A percentile compares a stretch with the other conserved stretches of the same genome.
Evolutionary conservation across 805 yeast species (phyloP).

Genomic region (Yarrowia sp.): DNA sequence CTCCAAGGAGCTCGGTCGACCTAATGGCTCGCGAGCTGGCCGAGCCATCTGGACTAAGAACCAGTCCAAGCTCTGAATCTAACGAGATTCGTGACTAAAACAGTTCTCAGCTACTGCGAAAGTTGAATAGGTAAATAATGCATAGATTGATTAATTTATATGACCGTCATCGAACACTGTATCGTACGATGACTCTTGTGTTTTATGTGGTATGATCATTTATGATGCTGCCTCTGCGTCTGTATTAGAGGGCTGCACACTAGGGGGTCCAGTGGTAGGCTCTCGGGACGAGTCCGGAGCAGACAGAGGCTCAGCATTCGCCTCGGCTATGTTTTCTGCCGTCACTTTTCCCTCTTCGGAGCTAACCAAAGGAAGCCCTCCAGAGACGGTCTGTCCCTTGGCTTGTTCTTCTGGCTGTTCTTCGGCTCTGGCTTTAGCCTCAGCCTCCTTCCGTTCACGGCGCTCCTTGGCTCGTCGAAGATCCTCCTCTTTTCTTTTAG

Average conservation of each 20-base stretch:
- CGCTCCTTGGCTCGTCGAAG: slow-evolving; percentile 1
- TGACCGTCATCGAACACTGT: neutral
- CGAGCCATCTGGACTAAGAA: slow-evolving; percentile 31
- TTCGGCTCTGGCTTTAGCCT: neutral
- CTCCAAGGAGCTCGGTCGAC: slow-evolving; percentile 29
- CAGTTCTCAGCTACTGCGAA: neutral
- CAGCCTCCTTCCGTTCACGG: slow-evolving; percentile 1
- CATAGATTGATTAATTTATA: slow-evolving; percentile 14
- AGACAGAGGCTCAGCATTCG: neutral
- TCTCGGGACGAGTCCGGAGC: slow-evolving; percentile 8
- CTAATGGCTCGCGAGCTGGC: slow-evolving; percentile 36
- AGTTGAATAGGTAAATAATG: neutral
- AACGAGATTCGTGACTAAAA: neutral
- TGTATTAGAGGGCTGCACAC: neutral
- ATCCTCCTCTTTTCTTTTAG: neutral
- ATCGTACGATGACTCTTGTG: neutral
- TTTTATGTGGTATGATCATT: neutral
- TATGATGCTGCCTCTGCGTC: neutral
- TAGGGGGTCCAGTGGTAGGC: slow-evolving; percentile 1
- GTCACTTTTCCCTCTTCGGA: neutral
- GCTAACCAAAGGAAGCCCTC: neutral
- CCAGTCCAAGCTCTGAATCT: slow-evolving; percentile 1
- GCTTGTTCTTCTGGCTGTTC: neutral
- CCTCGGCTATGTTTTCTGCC: neutral
- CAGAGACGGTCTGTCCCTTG: neutral